Evolutionary conservation across 2,329 filamentous ascomycete species (phyloP).

Genomic region (Pseudogymnoascus sp.): DNA sequence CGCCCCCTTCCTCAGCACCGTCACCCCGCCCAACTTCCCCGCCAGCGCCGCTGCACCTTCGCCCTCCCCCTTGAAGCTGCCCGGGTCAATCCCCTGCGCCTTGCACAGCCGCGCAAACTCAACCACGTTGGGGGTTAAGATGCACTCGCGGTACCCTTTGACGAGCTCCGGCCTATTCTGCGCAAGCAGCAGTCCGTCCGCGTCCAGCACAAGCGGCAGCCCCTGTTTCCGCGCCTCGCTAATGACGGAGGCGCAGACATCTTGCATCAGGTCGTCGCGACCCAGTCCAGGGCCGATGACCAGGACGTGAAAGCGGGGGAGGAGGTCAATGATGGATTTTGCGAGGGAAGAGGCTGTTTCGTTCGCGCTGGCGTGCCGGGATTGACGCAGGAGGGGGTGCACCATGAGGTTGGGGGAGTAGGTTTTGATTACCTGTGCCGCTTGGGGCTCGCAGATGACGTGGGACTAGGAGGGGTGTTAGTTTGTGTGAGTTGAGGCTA

Average conservation of each 20-base stretch:
- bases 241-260: constrained; percentile 72
- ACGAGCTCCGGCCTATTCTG: constrained; percentile 69
- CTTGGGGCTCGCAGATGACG: constrained; percentile 88
- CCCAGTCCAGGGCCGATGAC: constrained; percentile 91
- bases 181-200: constrained; percentile 76
- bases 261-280: constrained; percentile 82
- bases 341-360: constrained; percentile 56
- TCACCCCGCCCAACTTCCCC: constrained; percentile 73
- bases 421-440: constrained; percentile 85
- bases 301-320: constrained; percentile 80
- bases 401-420: constrained; percentile 99
- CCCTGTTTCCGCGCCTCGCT: constrained; percentile 62
- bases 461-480: constrained; percentile 53
- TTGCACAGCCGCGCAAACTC: constrained; percentile 82
- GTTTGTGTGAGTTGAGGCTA: not conserved
- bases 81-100: constrained; percentile 58
- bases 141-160: constrained; percentile 71
- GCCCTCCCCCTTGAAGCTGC: constrained; percentile 29
- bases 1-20: constrained; percentile 80
- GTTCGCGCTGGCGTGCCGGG: constrained; percentile 43
- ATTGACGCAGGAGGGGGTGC: constrained; percentile 86
- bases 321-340: constrained; percentile 64
- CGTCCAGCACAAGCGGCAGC: constrained; percentile 83
- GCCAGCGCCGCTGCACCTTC: constrained; percentile 58
- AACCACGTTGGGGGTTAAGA: constrained; percentile 90